Base-by-base conservation (phyloP, 345 rosid genomes). In the Angophora floribunda region DNA sequence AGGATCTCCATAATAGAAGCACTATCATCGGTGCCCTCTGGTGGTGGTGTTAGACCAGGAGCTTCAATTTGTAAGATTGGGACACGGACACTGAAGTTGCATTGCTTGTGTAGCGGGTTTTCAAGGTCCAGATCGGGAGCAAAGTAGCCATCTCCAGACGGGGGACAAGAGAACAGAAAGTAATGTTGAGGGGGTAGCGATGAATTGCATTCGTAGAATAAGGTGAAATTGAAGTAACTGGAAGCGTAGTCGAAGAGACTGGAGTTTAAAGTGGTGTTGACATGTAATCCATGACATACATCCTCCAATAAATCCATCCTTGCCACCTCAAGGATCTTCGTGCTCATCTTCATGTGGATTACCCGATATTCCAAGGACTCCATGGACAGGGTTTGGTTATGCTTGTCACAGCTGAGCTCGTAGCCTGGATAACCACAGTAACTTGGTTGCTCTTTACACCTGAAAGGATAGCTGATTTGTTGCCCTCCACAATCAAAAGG, bases 21-120 rank as follows among this genome's bases (percentile, higher is more conserved):
- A 11, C n/a, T 24, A 57, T 4, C 13, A 4, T 5, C 17, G 2
- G 8, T 6, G 3, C 14, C 70, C 16, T 13, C 9, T 2, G 8
- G 3, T 13, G 70, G 36, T 1, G 17, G 36, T 1, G 0, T 1
- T 4, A 59, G 7, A 59, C 16, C 32, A 12, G 0, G 67, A 13
- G 7, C 16, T 32, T 30, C 44, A 2, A 2, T 8, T 4, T n/a
- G 5, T 6, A 41, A 13, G 17, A 45, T 28, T 4, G 50, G 85
- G 85, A 82, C 32, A 11, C 6, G 85, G 19, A 82, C 17, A 14
- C 2, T 28, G 17, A 1, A 17, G 0, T 0, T 1, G 85, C 85
- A 82, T 47, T 0, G 41, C 41, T 65, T 0, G 19, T 1, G 19
- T 14, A 7, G 10, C 2, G 9, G 0, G 0, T n/a, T 1, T n/a